Base-by-base conservation (phyloP, 2,329 filamentous ascomycete genomes). In the Fusarium secorum region DNA sequence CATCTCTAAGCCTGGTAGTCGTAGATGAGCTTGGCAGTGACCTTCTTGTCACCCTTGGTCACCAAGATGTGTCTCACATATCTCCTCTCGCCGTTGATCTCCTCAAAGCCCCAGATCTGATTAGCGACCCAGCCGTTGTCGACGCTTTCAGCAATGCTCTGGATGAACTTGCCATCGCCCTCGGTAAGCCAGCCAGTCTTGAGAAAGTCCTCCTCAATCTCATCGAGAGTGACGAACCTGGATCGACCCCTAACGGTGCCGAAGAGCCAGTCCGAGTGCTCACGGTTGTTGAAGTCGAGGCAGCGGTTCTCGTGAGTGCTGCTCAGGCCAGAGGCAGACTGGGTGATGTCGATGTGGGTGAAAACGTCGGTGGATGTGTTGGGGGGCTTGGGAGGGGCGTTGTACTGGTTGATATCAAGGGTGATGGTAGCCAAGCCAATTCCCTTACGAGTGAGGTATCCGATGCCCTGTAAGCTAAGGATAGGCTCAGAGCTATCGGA, bases 241-340 rank as follows among this genome's bases (percentile, higher is more conserved):
- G 86, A 88, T 66, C 85, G 85, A 62, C 91, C 93, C 55, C 84
- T 83, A 68, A 96, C 86, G 60, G 82, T 83, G 64, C 94, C 94
- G 79, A 97, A 97, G 72, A 97, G 87, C 85, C 90, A 90, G 84
- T 97, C 94, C 28, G 83, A 83, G 83, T 95, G 93, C 69, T 88
- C 86, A 74, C 91, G 90, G 73, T 74, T 79, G 58, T 73, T 74
- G 78, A 80, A 77, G 82, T 89, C 87, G 56, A 87, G 75, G 77
- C 83, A 86, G 64, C 88, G 87, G 70, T 80, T 79, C 84, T 89
- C 88, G 44, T 83, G 77, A 53, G 84, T 94, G 75, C 89, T 90
- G 76, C 88, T 88, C 70, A 97, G 84, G 60, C 90, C 91, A 65
- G 90, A 93, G 13, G 91, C 93, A 49, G 87, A 84, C 83, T 97